phyloP scores from a whole-genome alignment of 176 grass and related monocot species.

The Echinochloa phyllopogon region DNA sequence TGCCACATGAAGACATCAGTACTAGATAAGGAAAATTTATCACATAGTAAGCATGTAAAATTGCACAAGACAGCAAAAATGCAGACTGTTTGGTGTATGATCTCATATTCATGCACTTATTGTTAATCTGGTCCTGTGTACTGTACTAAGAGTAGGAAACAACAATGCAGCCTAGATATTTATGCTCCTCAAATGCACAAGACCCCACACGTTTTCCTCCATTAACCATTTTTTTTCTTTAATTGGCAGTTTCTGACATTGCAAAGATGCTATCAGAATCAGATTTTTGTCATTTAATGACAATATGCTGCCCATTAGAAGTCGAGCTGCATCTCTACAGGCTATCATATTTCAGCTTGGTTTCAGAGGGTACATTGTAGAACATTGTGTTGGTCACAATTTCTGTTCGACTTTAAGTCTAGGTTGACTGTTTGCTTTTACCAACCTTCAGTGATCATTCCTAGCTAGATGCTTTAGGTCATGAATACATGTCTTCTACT shows the following conservation, averaged over 20 bases:
- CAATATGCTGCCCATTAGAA: conserved; percentile 17
- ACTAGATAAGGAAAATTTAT: neutral
- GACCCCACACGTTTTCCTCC: neutral
- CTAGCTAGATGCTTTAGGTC: neutral
- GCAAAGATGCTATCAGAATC: conserved; percentile 31
- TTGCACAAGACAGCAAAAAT: too few species aligned
- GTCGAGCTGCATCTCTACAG: conserved; percentile 39
- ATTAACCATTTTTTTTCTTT: conserved; percentile 45
- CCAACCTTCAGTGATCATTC: conserved; percentile 27
- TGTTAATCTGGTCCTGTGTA: neutral
- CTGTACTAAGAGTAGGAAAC: conserved; percentile 8
- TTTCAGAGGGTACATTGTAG: conserved; percentile 41
- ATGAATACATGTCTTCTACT: neutral
- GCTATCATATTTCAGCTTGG: conserved; percentile 48
- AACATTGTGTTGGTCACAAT: conserved; percentile 25
- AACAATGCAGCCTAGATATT: neutral
- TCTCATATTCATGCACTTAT: conserved; percentile 24
- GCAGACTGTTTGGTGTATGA: neutral
- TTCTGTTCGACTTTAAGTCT: conserved; percentile 10
- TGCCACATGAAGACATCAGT: conserved; percentile 2
- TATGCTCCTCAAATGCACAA: conserved; percentile 9
- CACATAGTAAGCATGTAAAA: conserved; percentile 16
- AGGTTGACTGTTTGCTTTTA: neutral
- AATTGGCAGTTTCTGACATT: conserved; percentile 49
- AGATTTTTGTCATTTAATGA: conserved; percentile 33